A percentile compares a stretch with the other conserved stretches of the same genome.
Conservation (phyloP, 371 early-diverging fungal genomes). For the Batrachochytrium dendrobatidis region DNA sequence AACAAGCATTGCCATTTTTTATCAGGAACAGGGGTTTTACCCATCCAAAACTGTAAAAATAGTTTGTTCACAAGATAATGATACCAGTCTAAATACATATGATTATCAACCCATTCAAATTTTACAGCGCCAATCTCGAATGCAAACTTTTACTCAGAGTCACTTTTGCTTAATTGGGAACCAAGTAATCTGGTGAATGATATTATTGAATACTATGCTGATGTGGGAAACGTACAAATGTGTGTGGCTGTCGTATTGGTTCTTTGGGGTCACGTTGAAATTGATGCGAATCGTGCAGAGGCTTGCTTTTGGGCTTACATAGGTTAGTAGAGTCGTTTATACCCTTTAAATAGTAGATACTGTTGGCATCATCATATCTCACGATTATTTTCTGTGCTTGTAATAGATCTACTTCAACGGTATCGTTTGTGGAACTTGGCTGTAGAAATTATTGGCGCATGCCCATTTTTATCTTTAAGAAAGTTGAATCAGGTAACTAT, state of each 20-base stretch:
- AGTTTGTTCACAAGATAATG: too few relatives aligned
- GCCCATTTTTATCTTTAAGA: conserved; percentile 47
- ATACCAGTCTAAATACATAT: conserved; percentile 1
- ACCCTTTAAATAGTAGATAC: not conserved
- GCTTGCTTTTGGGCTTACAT: conserved; percentile 69
- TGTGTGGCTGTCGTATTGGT: conserved; percentile 65
- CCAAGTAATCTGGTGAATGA: conserved; percentile 48
- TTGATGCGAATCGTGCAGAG: conserved; percentile 46
- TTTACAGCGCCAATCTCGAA: not conserved
- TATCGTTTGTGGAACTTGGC: conserved; percentile 67
- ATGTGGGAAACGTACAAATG: conserved; percentile 82
- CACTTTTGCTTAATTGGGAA: conserved; percentile 46
- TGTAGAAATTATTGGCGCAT: conserved; percentile 54
- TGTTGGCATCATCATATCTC: not conserved
- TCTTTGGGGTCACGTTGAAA: conserved; percentile 33
- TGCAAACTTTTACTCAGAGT: conserved; percentile 1
- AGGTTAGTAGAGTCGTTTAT: conserved; percentile 33
- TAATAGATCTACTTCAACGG: conserved; percentile 61
- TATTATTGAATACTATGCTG: conserved; percentile 63
- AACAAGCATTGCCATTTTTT: too few relatives aligned
- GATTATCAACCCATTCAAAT: not conserved
- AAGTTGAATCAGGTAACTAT: conserved; percentile 48
- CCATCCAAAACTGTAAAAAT: too few relatives aligned
- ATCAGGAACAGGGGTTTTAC: too few relatives aligned
- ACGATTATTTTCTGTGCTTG: not conserved